Base-by-base conservation (phyloP, 225 moss, liverwort and hornwort species). In the Antitrichia curtipendula region DNA sequence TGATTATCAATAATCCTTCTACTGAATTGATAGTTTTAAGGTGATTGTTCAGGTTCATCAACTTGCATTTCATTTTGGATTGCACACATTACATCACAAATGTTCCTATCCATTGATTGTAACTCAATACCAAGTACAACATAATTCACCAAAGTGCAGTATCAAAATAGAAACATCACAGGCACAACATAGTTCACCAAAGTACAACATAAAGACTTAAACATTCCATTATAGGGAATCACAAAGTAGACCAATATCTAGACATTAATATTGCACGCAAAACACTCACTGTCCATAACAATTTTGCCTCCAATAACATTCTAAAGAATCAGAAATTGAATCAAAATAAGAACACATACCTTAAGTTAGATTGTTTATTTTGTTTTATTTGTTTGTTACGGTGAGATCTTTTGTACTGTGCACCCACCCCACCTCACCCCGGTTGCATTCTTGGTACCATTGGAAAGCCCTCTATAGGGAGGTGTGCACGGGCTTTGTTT, bases 301-400 rank as follows among this genome's bases (percentile, higher is more conserved):
- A 19, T 18, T 18, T 47, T 0, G 2, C 29, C 11, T 1, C 0
- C 8, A 32, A 47, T 2, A 31, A 20, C 7, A 74, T 0, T 7
- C 12, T 7, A 19, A 32, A 16, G 6, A 11, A 18, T 1, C 0
- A 47, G 0, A 73, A 47, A 20, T 7, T 31, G 7, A 74, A 20
- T 31, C 4, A 49, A 74, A 45, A 20, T 0, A 31, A 45, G 1
- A 47, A 47, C 2, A 49, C 17, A n/a, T n/a, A n/a, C n/a, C n/a
- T n/a, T n/a, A n/a, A n/a, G n/a, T n/a, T n/a, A n/a, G n/a, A n/a
- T n/a, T n/a, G n/a, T n/a, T n/a, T n/a, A n/a, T n/a, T n/a, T n/a
- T n/a, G n/a, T n/a, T n/a, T n/a, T n/a, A n/a, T n/a, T n/a, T n/a
- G n/a, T n/a, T n/a, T n/a, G n/a, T n/a, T n/a, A n/a, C n/a, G n/a